phyloP scores from a whole-genome alignment of 1,284 basidiomycete genomes.

The Heterobasidion parviporum region DNA sequence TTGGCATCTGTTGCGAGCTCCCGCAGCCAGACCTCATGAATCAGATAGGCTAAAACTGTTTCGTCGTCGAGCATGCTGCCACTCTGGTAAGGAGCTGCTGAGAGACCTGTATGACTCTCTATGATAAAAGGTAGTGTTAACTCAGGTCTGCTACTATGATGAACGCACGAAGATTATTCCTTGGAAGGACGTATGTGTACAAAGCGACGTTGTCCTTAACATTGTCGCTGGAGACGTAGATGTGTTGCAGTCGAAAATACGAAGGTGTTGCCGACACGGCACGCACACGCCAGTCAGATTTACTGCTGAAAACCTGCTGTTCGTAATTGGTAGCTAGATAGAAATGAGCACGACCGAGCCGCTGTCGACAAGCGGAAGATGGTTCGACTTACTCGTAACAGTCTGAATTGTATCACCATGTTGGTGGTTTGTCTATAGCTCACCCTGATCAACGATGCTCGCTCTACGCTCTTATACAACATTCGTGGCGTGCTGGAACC shows the following conservation, averaged over 20 bases:
- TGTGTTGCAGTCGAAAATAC: slow-evolving; percentile 92
- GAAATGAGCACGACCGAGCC: slow-evolving; percentile 4
- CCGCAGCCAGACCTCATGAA: too few species aligned
- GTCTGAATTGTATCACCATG: slow-evolving; percentile 93
- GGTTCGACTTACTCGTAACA: slow-evolving; percentile 67
- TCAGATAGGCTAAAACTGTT: too few species aligned
- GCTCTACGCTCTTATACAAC: too few species aligned
- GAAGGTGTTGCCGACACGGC: slow-evolving; percentile 96
- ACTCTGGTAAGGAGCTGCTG: too few species aligned
- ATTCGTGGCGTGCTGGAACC: too few species aligned
- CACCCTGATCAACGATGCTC: too few species aligned
- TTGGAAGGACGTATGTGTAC: slow-evolving; percentile 93
- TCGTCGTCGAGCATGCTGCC: too few species aligned
- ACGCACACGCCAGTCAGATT: slow-evolving; percentile 98
- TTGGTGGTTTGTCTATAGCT: slow-evolving; percentile 82
- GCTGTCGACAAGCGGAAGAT: neutral
- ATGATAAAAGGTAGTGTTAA: too few species aligned
- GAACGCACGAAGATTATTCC: slow-evolving; percentile 95
- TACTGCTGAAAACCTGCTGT: slow-evolving; percentile 94
- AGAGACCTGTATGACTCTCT: too few species aligned
- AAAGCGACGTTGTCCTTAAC: slow-evolving; percentile 95
- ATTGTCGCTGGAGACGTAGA: slow-evolving; percentile 98
- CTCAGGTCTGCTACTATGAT: slow-evolving; percentile 84
- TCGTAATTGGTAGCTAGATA: slow-evolving; percentile 87
- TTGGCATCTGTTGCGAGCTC: too few species aligned